Base-by-base conservation (phyloP, 495 filamentous ascomycete genomes). In the Lophium mytilinum region DNA sequence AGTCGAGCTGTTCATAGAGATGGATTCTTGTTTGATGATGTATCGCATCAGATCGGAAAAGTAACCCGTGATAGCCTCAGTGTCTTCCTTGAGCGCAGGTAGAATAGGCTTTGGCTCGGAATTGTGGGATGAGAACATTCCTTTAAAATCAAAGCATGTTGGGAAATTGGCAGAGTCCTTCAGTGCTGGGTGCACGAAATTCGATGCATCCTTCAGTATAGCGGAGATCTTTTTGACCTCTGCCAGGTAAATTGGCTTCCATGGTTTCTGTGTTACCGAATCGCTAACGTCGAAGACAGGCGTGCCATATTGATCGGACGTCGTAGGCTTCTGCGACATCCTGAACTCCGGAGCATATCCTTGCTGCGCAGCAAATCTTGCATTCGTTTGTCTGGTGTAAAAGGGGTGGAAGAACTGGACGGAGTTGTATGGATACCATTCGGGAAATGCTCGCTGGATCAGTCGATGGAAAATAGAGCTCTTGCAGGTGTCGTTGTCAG, bases 351-450 rank as follows among this genome's bases (percentile, higher is more conserved):
- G 18, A 4, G 9, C 4, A 17, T 42, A 42, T 4, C 18, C 18
- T 42, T 42, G 39, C 36, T 66, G 41, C n/a, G 37, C 40, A 33
- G 67, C 53, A 24, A 69, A 57, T 24, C 62, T 35, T 37, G 52
- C 53, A 47, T 70, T 70, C 47, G 53, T 61, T 19, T 65, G 52
- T 12, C 50, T 42, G 14, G 68, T 70, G 54, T 63, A 68, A 37
- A 69, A 59, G 5, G 66, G 68, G 43, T 70, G 68, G 24, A 60
- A 60, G 41, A 56, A 48, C 37, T 58, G 58, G 50, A 69, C 36
- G 4, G 65, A 67, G 53, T 69, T 59, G 34, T 67, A 67, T 0
- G 58, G 62, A 48, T 62, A 69, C 61, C 62, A 69, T 6, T 43
- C 57, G 2, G 66, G 66, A 12, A 69, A 55, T 3, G 58, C 62